A percentile compares a stretch with the other conserved stretches of the same genome.
Conservation (phyloP, 2,329 filamentous ascomycete genomes). For the Sphaerulina musiva region DNA sequence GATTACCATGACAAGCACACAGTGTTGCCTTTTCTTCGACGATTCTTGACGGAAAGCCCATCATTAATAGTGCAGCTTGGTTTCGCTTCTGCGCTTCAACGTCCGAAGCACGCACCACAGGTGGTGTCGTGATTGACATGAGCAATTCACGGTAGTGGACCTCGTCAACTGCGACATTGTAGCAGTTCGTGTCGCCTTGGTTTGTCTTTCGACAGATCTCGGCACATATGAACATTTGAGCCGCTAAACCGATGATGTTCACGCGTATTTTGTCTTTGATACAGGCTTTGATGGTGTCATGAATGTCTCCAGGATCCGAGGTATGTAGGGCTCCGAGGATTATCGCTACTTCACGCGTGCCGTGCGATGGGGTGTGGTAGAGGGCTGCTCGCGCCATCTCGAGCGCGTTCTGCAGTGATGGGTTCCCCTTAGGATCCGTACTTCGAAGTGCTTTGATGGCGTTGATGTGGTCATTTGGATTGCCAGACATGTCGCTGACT, state of each 20-base stretch:
- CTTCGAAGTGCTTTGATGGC: constrained; percentile 55
- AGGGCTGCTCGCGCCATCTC: constrained; percentile 89
- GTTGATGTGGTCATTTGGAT: constrained; percentile 79
- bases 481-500: constrained; percentile 84
- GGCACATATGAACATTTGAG: constrained; percentile 84
- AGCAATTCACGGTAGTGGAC: constrained; percentile 84
- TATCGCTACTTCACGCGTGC: constrained; percentile 85
- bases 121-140: constrained; percentile 80
- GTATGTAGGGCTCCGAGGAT: constrained; percentile 86
- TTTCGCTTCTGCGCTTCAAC: constrained; percentile 34
- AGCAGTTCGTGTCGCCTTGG: constrained; percentile 65
- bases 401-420: constrained; percentile 77
- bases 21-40: constrained; percentile 66
- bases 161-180: constrained; percentile 80
- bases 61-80: constrained; percentile 68
- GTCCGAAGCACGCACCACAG: constrained; percentile 58
- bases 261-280: constrained; percentile 79
- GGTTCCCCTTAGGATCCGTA: constrained; percentile 46
- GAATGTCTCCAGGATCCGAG: constrained; percentile 89
- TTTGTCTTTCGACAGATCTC: constrained; percentile 88
- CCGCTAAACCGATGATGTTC: constrained; percentile 81
- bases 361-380: constrained; percentile 89
- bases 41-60: constrained; percentile 90
- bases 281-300: constrained; percentile 75
- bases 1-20: constrained; percentile 84